phyloP scores from a whole-genome alignment of 257 asterid genomes.

The Ballota nigra region DNA sequence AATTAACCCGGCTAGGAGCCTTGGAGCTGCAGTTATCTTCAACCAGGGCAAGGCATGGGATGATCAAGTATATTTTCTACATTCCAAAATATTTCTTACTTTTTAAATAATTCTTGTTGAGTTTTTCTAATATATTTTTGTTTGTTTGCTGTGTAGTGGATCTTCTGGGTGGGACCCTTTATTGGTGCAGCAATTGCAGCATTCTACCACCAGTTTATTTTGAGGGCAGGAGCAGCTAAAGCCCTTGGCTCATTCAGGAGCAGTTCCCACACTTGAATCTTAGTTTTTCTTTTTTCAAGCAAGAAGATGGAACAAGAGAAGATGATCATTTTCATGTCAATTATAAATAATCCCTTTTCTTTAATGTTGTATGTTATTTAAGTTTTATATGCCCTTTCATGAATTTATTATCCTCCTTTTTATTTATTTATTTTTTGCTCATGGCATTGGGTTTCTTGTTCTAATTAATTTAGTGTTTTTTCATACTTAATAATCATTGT shows the following conservation, averaged over 20 bases:
- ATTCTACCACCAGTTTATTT: slow-evolving; percentile 67
- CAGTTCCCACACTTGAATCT: slow-evolving; percentile 37
- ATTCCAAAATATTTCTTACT: background rate
- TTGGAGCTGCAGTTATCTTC: slow-evolving; percentile 74
- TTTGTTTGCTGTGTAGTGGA: slow-evolving; percentile 43
- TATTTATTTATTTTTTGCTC: background rate
- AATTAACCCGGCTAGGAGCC: slow-evolving; percentile 83
- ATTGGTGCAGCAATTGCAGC: slow-evolving; percentile 76
- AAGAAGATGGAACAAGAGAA: slow-evolving; percentile 8
- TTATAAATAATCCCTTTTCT: slow-evolving; percentile 10
- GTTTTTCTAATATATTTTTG: background rate
- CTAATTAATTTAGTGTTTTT: background rate
- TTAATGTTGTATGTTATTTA: background rate
- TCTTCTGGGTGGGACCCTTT: slow-evolving; percentile 80
- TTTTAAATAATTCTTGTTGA: background rate
- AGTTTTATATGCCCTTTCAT: background rate
- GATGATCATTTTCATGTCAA: slow-evolving; percentile 16
- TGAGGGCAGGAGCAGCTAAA: slow-evolving; percentile 77
- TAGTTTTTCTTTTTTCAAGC: slow-evolving; percentile 1
- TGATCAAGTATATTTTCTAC: slow-evolving; percentile 41
- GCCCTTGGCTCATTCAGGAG: slow-evolving; percentile 78
- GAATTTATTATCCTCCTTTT: background rate
- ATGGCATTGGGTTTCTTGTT: background rate
- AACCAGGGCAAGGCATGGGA: slow-evolving; percentile 57
- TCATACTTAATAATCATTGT: background rate